Evolutionary conservation across 495 filamentous ascomycete species (phyloP).

Genomic region (Penicillium paxilli): DNA sequence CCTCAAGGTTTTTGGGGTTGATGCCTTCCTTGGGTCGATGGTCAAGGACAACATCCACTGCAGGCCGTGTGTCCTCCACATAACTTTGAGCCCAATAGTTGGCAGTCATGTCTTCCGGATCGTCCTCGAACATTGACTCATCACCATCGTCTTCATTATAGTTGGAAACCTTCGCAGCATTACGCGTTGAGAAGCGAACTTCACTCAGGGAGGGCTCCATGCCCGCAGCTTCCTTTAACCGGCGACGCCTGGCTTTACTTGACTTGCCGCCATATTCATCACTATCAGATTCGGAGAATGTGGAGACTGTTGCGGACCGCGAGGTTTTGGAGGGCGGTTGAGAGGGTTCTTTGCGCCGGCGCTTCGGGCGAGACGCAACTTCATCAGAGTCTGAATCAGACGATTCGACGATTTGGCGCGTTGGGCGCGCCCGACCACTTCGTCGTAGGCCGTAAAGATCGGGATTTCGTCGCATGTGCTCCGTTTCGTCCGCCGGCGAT

Average conservation of each 20-base stretch:
- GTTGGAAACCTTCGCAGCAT: slow-evolving; percentile 79
- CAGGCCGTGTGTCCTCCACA: slow-evolving; percentile 70
- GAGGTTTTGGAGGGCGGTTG: slow-evolving; percentile 47
- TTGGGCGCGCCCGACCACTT: slow-evolving; percentile 67
- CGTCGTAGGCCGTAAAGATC: slow-evolving; percentile 91
- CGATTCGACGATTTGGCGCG: slow-evolving; percentile 62
- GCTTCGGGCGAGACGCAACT: slow-evolving; percentile 40
- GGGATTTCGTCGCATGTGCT: slow-evolving; percentile 87
- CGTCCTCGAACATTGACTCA: slow-evolving; percentile 72
- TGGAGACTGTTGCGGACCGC: slow-evolving; percentile 43
- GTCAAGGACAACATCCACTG: slow-evolving; percentile 86
- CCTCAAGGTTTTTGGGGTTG: slow-evolving; percentile 52
- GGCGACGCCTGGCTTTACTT: slow-evolving; percentile 72
- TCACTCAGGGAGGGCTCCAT: slow-evolving; percentile 63
- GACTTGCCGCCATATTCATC: slow-evolving; percentile 76
- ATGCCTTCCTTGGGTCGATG: slow-evolving; percentile 74
- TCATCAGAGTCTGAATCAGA: slow-evolving; percentile 64
- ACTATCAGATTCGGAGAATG: slow-evolving; percentile 45
- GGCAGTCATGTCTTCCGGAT: slow-evolving; percentile 53
- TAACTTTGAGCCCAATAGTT: slow-evolving; percentile 62
- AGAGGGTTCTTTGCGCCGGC: slow-evolving; percentile 40
- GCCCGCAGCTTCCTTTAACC: slow-evolving; percentile 58
- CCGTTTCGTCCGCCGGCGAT: slow-evolving; percentile 68
- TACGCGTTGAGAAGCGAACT: slow-evolving; percentile 87
- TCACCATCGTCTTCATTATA: slow-evolving; percentile 90